These are phyloP conservation scores for Alternaria longipes DNA, from an alignment of 2,329 filamentous ascomycete species.

Conservation along the genomic window DNA sequence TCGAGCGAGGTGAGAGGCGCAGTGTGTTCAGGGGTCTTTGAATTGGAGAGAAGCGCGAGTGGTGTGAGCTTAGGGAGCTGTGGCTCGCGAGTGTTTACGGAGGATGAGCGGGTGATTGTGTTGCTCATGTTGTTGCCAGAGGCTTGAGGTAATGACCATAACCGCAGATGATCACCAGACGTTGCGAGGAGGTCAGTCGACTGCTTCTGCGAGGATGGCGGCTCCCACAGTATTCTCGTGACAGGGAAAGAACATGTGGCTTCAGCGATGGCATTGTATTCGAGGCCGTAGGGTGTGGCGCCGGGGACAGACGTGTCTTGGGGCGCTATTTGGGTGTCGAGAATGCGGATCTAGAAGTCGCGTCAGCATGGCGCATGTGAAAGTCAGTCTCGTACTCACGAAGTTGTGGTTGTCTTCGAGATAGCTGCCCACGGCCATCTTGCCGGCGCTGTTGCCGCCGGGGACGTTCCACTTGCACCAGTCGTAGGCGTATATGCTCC, in stretches of 20 bases:
- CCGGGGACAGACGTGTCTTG: slow-evolving; percentile 75
- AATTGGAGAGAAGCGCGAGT: slow-evolving; percentile 91
- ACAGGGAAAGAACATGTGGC: slow-evolving; percentile 98
- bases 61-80: slow-evolving; percentile 86
- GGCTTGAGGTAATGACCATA: slow-evolving; percentile 84
- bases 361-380: slow-evolving; percentile 17
- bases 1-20: slow-evolving; percentile 95
- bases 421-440: slow-evolving; percentile 94
- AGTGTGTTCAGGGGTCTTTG: slow-evolving; percentile 97
- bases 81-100: slow-evolving; percentile 66
- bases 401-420: slow-evolving; percentile 98
- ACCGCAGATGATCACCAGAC: slow-evolving; percentile 88
- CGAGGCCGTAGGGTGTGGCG: slow-evolving; percentile 77
- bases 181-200: slow-evolving; percentile 94
- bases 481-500: slow-evolving; percentile 95
- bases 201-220: slow-evolving; percentile 92
- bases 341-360: slow-evolving; percentile 83
- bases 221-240: slow-evolving; percentile 94
- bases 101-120: slow-evolving; percentile 73
- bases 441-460: slow-evolving; percentile 75
- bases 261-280: slow-evolving; percentile 93
- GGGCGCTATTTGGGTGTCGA: slow-evolving; percentile 82
- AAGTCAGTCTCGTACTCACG: slow-evolving; percentile 63
- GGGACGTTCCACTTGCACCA: slow-evolving; percentile 98
- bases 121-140: slow-evolving; percentile 67